phyloP scores from a whole-genome alignment of 1,284 basidiomycete species.

The Moesziomyces globuligerus region DNA sequence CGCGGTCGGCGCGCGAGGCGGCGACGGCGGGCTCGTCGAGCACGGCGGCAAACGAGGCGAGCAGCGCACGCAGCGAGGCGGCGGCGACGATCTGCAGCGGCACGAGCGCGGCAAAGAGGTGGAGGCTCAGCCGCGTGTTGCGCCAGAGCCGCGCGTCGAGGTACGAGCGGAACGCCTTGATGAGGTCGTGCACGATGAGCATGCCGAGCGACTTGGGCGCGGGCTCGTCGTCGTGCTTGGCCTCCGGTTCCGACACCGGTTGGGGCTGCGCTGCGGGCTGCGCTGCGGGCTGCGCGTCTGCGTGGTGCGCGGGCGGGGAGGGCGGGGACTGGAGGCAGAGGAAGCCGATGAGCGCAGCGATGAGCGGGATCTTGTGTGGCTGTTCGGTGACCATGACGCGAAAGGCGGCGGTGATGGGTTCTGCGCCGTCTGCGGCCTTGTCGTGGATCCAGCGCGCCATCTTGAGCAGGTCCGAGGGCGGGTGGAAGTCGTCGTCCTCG shows the following conservation, averaged over 20 bases:
- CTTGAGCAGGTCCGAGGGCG: slow-evolving; percentile 52
- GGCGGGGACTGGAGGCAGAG: slow-evolving; percentile 47
- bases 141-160: slow-evolving; percentile 64
- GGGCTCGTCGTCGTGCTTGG: slow-evolving; percentile 5
- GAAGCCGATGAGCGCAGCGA: slow-evolving; percentile 62
- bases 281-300: too few relatives aligned
- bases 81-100: slow-evolving; percentile 76
- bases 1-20: slow-evolving; percentile 82
- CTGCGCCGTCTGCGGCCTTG: slow-evolving; percentile 37
- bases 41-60: slow-evolving; percentile 83
- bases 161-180: slow-evolving; percentile 59
- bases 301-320: not conserved
- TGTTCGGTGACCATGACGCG: slow-evolving; percentile 61
- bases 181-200: slow-evolving; percentile 57
- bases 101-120: slow-evolving; percentile 68
- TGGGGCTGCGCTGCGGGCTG: too few relatives aligned
- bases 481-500: slow-evolving; percentile 54
- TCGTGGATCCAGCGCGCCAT: slow-evolving; percentile 59
- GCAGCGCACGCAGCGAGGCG: slow-evolving; percentile 79
- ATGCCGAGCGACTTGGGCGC: slow-evolving; percentile 42
- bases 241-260: too few relatives aligned
- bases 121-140: slow-evolving; percentile 59
- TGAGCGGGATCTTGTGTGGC: slow-evolving; percentile 55
- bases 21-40: slow-evolving; percentile 90
- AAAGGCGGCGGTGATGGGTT: slow-evolving; percentile 51